Evolutionary conservation across 768 basidiomycete species (phyloP).

Genomic region (Collybiopsis confluens): DNA sequence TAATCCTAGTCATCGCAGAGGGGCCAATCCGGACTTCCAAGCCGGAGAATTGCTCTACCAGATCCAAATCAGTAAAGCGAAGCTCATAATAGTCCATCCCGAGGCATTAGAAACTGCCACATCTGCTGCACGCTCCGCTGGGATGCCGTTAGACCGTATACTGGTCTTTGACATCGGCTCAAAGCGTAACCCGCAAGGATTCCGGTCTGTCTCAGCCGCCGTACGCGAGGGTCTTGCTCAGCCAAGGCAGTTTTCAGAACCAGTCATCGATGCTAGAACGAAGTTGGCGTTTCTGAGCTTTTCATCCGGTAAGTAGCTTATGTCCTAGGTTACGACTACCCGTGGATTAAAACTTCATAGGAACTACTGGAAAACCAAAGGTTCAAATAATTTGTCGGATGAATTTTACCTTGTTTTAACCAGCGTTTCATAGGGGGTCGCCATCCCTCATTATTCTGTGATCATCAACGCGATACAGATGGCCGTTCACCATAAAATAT

Average conservation of each 20-base stretch:
- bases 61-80: constrained; percentile 42
- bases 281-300: constrained; percentile 71
- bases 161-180: constrained; percentile 33
- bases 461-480: constrained; percentile 63
- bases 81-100: constrained; percentile 43
- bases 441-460: constrained; percentile 54
- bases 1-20: constrained; percentile 23
- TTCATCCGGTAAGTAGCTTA: constrained; percentile 42
- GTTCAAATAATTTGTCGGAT: constrained; percentile 31
- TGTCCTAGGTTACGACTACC: background rate
- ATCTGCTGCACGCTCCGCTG: constrained; percentile 32
- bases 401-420: background rate
- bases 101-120: constrained; percentile 38
- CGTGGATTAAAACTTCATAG: constrained; percentile 14
- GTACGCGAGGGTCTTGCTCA: constrained; percentile 43
- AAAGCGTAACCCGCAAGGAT: background rate
- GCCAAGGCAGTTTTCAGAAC: constrained; percentile 41
- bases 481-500: constrained; percentile 47
- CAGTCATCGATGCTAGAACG: constrained; percentile 57
- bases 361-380: constrained; percentile 74
- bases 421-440: constrained; percentile 41
- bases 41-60: constrained; percentile 54
- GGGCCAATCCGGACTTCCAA: constrained; percentile 61
- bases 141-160: constrained; percentile 38
- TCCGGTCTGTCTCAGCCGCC: constrained; percentile 39